Evolutionary conservation across 169 alveolate species (phyloP).

Genomic region (Eimeria acervulina): DNA sequence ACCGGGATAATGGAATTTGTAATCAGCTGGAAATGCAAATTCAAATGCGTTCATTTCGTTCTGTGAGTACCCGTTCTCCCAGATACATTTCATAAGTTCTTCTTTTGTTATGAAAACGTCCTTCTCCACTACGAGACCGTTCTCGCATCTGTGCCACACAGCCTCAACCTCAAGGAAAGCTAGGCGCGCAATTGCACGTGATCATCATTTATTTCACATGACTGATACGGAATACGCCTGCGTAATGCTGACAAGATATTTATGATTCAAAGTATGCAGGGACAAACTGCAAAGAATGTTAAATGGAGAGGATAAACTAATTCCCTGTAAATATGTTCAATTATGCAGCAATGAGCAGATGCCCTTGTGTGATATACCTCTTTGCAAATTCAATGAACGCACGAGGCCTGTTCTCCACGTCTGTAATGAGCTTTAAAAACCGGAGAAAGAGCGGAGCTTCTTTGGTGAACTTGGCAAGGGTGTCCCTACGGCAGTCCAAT

Average conservation of each 20-base stretch:
- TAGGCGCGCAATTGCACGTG: no score
- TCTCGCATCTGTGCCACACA: slow-evolving; percentile 89
- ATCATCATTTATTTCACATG: no score
- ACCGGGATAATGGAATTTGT: slow-evolving; percentile 93
- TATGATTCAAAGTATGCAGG: no score
- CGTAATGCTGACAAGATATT: no score
- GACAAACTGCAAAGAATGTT: neutral
- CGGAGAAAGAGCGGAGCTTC: slow-evolving; percentile 91
- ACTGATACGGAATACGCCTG: no score
- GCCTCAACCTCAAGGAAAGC: no score
- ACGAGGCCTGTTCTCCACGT: slow-evolving; percentile 89
- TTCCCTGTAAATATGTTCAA: neutral
- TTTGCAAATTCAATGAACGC: slow-evolving; percentile 91
- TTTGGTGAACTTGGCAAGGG: slow-evolving; percentile 90
- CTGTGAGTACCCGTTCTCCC: slow-evolving; percentile 91
- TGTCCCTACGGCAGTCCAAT: slow-evolving; percentile 83
- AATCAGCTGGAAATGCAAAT: slow-evolving; percentile 91
- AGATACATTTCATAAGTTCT: slow-evolving; percentile 91
- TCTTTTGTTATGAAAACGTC: slow-evolving; percentile 91
- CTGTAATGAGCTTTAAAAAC: slow-evolving; percentile 91
- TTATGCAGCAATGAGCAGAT: neutral
- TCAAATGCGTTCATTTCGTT: slow-evolving; percentile 92
- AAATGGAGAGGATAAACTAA: no score
- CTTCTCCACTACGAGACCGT: slow-evolving; percentile 93
- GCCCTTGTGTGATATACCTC: slow-evolving; percentile 83